Conservation (phyloP, 2,329 filamentous ascomycete genomes). For the Chrysosporium keratinophilum region DNA sequence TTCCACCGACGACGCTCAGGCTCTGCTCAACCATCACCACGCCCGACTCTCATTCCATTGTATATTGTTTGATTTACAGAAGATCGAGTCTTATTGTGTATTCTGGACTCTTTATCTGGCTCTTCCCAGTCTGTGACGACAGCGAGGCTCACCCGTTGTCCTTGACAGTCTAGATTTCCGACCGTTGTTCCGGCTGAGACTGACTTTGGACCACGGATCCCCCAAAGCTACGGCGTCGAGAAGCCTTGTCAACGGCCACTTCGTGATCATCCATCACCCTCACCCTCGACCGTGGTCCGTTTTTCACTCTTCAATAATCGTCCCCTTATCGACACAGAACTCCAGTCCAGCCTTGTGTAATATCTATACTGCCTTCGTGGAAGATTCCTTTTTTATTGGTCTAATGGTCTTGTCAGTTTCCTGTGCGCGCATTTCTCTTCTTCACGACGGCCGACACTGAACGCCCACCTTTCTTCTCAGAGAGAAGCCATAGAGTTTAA, state of each 20-base stretch:
- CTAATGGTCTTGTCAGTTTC: slow-evolving; percentile 10
- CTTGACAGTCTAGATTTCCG: not conserved
- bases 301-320: not conserved
- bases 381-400: not conserved
- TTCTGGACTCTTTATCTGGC: not conserved
- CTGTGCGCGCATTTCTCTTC: slow-evolving; percentile 5
- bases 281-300: not conserved
- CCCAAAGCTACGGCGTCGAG: not conserved
- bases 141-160: not conserved
- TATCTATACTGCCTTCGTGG: not conserved
- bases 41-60: too few species aligned
- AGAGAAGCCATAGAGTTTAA: slow-evolving; percentile 12
- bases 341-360: not conserved
- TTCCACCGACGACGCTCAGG: not conserved
- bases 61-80: too few species aligned
- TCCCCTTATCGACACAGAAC: not conserved
- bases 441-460: not conserved
- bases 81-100: not conserved
- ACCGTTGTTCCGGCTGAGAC: slow-evolving; percentile 3
- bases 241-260: slow-evolving; percentile 1
- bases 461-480: slow-evolving; percentile 6
- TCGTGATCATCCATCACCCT: slow-evolving; percentile 1
- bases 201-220: slow-evolving; percentile 5
- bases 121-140: not conserved
- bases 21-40: not conserved